Base-by-base conservation (phyloP, 768 basidiomycete species). In the Exsudoporus frostii region DNA sequence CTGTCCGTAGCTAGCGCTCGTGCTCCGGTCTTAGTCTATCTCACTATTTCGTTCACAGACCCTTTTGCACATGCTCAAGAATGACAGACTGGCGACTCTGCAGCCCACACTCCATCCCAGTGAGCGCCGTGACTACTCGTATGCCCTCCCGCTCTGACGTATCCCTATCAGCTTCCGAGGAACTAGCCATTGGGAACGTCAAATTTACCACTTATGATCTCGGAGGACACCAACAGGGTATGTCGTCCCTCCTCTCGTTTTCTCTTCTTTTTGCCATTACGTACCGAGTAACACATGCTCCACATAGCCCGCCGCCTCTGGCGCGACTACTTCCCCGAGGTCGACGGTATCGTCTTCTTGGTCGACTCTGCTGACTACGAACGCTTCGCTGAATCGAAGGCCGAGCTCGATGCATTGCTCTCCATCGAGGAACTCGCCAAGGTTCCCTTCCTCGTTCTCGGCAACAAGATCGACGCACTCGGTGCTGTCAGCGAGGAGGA, bases 321-420 rank as follows among this genome's bases (percentile, higher is more conserved):
- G 97, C 86, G 94, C 53, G 95, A 99, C 74, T 99, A 98, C 77
- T 98, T 99, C 86, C 97, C 97, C 45, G 97, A 98, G 72, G 97
- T 98, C 39, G 94, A 99, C 64, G 96, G 93, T 17, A 98, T 99
- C 64, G 86, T 98, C 67, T 99, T 98, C 84, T 80, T 99, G 53
- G 95, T 99, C 55, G 97, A 99, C 76, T 90, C 86, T 60, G 93
- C 93, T 58, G 97, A 99, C 78, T 87, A 88, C 67, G 97, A 98
- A 76, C 90, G 96, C 39, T 96, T 99, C 74, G 72, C 86, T 8
- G 97, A 98, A 74, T 92, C 92, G 59, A 98, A 98, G 73, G 94
- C 92, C 13, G 97, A 99, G 73, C 85, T 99, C 43, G 96, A 98
- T 68, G 89, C 94, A 7, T 84, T 99, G 57, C 84, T 99, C 54